Conservation (phyloP, 1,284 basidiomycete species). For the Binderoboletus segoi region DNA sequence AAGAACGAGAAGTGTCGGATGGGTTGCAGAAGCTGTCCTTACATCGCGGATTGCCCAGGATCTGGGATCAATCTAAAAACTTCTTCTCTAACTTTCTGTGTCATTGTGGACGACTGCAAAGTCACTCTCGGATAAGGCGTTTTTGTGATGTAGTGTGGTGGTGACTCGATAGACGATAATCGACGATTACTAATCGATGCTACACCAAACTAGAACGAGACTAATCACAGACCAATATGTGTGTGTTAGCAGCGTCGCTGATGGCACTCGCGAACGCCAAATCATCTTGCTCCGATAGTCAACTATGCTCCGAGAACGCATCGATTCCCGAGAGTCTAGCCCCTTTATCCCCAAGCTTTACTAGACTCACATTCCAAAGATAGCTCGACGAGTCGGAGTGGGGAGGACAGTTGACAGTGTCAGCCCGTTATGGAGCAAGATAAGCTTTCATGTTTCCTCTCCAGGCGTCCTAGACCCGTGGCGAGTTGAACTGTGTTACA, state of each 20-base stretch:
- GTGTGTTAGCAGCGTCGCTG: too few species aligned
- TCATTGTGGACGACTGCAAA: constrained; percentile 42
- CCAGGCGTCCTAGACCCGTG: neutral
- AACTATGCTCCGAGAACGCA: too few species aligned
- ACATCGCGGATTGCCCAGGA: constrained; percentile 54
- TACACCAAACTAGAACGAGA: too few species aligned
- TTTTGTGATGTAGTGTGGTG: too few species aligned
- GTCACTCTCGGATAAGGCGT: too few species aligned
- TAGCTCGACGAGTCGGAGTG: neutral
- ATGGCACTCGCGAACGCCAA: too few species aligned
- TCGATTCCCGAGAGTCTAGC: too few species aligned
- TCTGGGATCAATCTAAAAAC: constrained; percentile 58
- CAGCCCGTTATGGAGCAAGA: constrained; percentile 7
- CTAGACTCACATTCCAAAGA: constrained; percentile 12
- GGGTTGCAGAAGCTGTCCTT: constrained; percentile 23
- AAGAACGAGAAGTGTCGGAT: constrained; percentile 13
- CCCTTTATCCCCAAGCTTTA: too few species aligned
- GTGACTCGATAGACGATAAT: too few species aligned
- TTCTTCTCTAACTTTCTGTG: constrained; percentile 67
- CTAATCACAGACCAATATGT: too few species aligned
- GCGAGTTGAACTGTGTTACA: neutral
- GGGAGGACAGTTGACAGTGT: neutral
- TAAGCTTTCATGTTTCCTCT: neutral
- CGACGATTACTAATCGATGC: too few species aligned
- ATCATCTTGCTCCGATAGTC: too few species aligned